Base-by-base conservation (phyloP, 805 yeast species). In the Saturnispora serradocipensis region DNA sequence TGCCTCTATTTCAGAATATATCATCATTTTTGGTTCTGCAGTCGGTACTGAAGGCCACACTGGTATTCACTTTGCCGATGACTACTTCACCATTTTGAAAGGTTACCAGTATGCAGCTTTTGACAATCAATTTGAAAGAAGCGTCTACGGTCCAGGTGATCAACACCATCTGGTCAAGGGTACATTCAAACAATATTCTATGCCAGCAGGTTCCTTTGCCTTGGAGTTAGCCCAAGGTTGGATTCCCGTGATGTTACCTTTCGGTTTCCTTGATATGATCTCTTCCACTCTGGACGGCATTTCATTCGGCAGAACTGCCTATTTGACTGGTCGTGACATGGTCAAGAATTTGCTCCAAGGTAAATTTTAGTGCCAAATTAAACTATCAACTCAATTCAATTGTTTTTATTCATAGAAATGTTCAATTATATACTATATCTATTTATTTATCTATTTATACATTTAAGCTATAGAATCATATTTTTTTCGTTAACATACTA, bases 161-260 rank as follows among this genome's bases (percentile, higher is more conserved):
- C 81, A 80, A 56, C 95, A 93, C 67, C 91, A 84, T 65, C 74
- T 91, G 65, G 66, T 61, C 40, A 84, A 79, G 65, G 97, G 97
- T 35, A 57, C 66, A 43, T 78, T 80, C 59, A 88, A 87, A 70
- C 99, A 93, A 70, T 93, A 93, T 67, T 59, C 81, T 27, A 88
- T 93, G 95, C 84, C 87, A 2, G 67, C 78, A 30, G 95, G 85
- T 36, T 75, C 86, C 0, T 93, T 82, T 69, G 97, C 99, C 10
- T 72, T 93, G 58, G 99, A 93, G 67, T 76, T 91, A 62, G 99
- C 99, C 7, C 98, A 91, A 72, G 99, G 99, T 54, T 93, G 96
- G 95, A 88, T 93, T 58, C 98, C 99, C 35, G 84, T 91, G 43
- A 93, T 93, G 99, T 75, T 93, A 54, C 98, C 98, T 20, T 93